Percentiles rank a stretch among this genome's conserved stretches.
phyloP scores from a whole-genome alignment of 257 asterid species.

The Leptodermis oblonga region DNA sequence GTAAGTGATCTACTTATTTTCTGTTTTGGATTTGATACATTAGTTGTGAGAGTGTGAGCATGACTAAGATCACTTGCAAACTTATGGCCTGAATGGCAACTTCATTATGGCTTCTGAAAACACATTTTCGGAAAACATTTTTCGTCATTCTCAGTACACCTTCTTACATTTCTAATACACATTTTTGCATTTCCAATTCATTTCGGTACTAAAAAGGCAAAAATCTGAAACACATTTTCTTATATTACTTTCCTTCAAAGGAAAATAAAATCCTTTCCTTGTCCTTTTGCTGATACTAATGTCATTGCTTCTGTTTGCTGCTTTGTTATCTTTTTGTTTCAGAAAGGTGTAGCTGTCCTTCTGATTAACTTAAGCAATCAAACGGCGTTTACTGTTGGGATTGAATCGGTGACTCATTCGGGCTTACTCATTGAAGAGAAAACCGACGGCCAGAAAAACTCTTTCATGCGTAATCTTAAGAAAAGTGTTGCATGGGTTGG shows the following conservation, averaged over 20 bases:
- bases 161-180: too few species aligned
- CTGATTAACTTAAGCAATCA: constrained; percentile 78
- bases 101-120: too few species aligned
- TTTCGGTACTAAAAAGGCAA: too few species aligned
- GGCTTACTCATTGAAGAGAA: constrained; percentile 16
- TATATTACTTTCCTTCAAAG: not conserved
- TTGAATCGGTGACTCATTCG: constrained; percentile 31
- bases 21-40: constrained; percentile 5
- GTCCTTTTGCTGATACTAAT: not conserved
- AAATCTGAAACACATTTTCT: not conserved
- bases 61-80: not conserved
- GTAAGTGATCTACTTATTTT: constrained; percentile 40
- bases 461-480: constrained; percentile 48
- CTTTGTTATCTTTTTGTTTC: constrained; percentile 21
- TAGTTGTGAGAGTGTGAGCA: not conserved
- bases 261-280: not conserved
- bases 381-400: constrained; percentile 35
- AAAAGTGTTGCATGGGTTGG: constrained; percentile 70
- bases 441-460: constrained; percentile 18
- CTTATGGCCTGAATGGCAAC: too few species aligned
- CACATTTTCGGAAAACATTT: too few species aligned
- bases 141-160: too few species aligned
- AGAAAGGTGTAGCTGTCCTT: constrained; percentile 74
- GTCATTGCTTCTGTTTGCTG: not conserved
- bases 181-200: too few species aligned